phyloP scores from a whole-genome alignment of 345 rosid genomes.

The Syzygium aqueum region DNA sequence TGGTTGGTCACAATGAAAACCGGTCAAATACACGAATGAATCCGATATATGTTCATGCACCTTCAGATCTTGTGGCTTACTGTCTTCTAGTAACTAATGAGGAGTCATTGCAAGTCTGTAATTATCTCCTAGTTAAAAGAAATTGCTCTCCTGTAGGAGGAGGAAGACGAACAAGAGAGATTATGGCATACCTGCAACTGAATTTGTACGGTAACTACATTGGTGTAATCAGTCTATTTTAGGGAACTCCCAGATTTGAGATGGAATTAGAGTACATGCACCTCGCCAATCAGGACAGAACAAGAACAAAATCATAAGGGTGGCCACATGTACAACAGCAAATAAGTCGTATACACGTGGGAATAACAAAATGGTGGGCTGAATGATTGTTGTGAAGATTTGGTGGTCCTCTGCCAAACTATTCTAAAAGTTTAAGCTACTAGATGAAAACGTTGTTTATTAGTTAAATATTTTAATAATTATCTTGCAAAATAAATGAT shows the following conservation, averaged over 20 bases:
- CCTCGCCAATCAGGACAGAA: not conserved
- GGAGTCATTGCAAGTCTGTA: not conserved
- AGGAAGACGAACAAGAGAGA: not conserved
- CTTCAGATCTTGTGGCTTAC: not conserved
- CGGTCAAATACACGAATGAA: not conserved
- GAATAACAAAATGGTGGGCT: not conserved
- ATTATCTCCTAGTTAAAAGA: not conserved
- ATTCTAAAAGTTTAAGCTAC: too few species aligned
- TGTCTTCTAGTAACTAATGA: not conserved
- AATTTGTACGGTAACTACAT: not conserved
- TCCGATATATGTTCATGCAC: not conserved
- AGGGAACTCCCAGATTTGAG: not conserved
- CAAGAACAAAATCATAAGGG: not conserved
- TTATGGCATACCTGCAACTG: not conserved
- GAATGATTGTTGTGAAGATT: too few species aligned
- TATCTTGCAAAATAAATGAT: not conserved
- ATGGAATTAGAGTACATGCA: not conserved
- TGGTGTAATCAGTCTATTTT: too few species aligned
- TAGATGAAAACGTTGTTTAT: too few species aligned
- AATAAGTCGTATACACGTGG: not conserved
- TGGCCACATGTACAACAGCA: not conserved
- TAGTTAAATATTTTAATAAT: not conserved
- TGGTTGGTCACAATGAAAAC: not conserved
- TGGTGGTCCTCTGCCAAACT: too few species aligned
- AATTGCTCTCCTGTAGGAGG: not conserved